Conservation (phyloP, 352 stramenopile genomes). For the Pythium apleroticum region DNA sequence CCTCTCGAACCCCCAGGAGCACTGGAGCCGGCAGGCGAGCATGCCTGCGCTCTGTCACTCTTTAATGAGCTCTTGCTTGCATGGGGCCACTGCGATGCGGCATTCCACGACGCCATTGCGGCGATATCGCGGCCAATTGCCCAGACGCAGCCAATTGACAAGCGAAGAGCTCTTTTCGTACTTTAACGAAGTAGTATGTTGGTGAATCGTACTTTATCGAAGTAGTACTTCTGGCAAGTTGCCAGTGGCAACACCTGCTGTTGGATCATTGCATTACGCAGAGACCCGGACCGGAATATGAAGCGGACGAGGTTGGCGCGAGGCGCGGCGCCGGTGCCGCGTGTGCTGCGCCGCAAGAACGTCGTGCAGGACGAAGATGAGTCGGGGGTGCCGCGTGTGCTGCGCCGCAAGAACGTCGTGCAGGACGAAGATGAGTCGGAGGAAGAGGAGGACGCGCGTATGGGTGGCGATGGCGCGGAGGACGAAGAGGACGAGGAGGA, state of each 20-base stretch:
- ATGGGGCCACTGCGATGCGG: not conserved
- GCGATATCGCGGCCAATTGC: not conserved
- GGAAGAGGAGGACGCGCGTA: conserved; percentile 30
- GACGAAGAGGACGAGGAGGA: conserved; percentile 39
- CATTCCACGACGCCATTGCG: conserved; percentile 9
- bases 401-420: conserved; percentile 78
- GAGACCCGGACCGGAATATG: conserved; percentile 11
- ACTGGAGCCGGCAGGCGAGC: not conserved
- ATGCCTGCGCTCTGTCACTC: not conserved
- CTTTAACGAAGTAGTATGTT: conserved; percentile 20
- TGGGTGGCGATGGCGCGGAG: conserved; percentile 32
- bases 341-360: conserved; percentile 69
- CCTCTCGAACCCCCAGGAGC: not conserved
- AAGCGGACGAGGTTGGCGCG: conserved; percentile 47
- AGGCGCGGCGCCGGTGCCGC: conserved; percentile 43
- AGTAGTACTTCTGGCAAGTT: conserved; percentile 19
- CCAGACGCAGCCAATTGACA: conserved; percentile 1
- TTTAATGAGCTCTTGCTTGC: not conserved
- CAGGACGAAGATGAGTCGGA: conserved; percentile 62
- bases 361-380: conserved; percentile 70
- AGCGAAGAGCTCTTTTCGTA: conserved; percentile 14
- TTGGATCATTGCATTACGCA: not conserved
- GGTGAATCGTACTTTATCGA: conserved; percentile 20
- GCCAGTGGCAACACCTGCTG: not conserved
- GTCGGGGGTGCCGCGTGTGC: conserved; percentile 48